Evolutionary conservation across 768 basidiomycete species (phyloP), one percentile per base, ranked within the genome.

Genomic region (Phylloporus sp.): DNA sequence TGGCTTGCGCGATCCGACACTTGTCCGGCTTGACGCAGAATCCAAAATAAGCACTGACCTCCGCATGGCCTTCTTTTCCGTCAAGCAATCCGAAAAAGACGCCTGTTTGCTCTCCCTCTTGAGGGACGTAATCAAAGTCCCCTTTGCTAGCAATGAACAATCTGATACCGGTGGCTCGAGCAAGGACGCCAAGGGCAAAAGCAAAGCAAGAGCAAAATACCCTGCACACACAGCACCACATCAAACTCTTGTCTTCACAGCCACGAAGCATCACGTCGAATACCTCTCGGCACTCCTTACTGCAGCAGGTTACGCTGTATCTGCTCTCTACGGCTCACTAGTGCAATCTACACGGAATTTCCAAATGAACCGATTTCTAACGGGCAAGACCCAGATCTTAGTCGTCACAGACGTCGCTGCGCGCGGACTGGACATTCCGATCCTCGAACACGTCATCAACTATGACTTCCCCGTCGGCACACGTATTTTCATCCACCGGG

Each of bases 391-490:
- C 0, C 88, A 77, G 56, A 78, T 99, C 42, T 76, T 99, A 23
- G 94, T 98, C 31, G 97, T 98, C 38, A 99, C 97, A 0, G 97
- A 99, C 63, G 93, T 99, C 35, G 97, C 97, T 18, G 97, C 97
- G 13, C 88, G 97, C 58, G 97, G 97, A 62, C 92, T 99, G 59
- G 97, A 99, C 71, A 95, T 99, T 29, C 97, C 97, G 5, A 79
- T 97, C 35, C 79, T 99, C 55, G 92, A 95, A 66, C 91, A 98
- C 64, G 97, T 99, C 29, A 77, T 99, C 68, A 99, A 99, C 69
- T 99, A 95, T 68, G 97, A 99, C 61, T 97, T 99, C 59, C 97
- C 97, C 1, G 88, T 92, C 53, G 92, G 95, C 22, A 84, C 93
- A 2, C 77, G 95, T 50, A 85, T 97, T 11, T 99, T 97, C 59